A percentile compares a stretch with the other conserved stretches of the same genome.
phyloP scores from a whole-genome alignment of 2,329 filamentous ascomycete species.

The Dactylellina parvicollis region DNA sequence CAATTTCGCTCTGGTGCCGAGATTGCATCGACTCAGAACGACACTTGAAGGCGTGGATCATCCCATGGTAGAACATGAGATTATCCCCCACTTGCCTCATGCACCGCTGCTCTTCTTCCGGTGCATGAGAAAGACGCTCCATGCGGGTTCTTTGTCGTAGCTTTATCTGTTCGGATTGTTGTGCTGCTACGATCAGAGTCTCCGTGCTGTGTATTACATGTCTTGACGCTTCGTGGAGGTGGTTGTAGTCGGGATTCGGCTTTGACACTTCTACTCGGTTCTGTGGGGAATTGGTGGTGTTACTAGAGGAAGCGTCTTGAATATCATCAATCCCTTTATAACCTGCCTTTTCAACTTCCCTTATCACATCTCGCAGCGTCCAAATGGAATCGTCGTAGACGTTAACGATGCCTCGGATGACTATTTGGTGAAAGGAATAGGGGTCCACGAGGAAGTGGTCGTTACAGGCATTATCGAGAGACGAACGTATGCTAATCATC shows the following conservation, averaged over 20 bases:
- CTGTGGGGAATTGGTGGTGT: constrained; percentile 25
- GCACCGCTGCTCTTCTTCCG: constrained; percentile 32
- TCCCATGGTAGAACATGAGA: constrained; percentile 37
- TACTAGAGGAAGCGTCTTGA: constrained; percentile 10
- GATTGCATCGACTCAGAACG: constrained; percentile 45
- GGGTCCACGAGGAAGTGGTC: constrained; percentile 42
- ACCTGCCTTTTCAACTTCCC: constrained; percentile 52
- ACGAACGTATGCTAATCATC: neutral
- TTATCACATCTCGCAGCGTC: constrained; percentile 40
- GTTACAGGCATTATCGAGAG: constrained; percentile 1
- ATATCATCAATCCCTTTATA: neutral
- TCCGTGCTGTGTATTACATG: constrained; percentile 50
- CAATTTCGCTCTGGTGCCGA: constrained; percentile 45
- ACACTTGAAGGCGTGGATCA: constrained; percentile 46
- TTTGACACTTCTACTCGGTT: constrained; percentile 11
- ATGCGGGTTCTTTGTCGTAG: constrained; percentile 20
- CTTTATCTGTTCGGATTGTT: constrained; percentile 26
- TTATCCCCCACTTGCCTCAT: constrained; percentile 44
- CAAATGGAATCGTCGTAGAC: constrained; percentile 42
- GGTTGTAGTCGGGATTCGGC: constrained; percentile 27
- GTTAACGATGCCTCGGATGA: constrained; percentile 27
- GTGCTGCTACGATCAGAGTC: constrained; percentile 30
- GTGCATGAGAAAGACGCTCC: neutral
- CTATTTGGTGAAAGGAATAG: constrained; percentile 46
- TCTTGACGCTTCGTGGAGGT: constrained; percentile 41